A percentile compares a stretch with the other conserved stretches of the same genome.
Conservation (phyloP, 768 basidiomycete species). For the Pleurotus giganteus region DNA sequence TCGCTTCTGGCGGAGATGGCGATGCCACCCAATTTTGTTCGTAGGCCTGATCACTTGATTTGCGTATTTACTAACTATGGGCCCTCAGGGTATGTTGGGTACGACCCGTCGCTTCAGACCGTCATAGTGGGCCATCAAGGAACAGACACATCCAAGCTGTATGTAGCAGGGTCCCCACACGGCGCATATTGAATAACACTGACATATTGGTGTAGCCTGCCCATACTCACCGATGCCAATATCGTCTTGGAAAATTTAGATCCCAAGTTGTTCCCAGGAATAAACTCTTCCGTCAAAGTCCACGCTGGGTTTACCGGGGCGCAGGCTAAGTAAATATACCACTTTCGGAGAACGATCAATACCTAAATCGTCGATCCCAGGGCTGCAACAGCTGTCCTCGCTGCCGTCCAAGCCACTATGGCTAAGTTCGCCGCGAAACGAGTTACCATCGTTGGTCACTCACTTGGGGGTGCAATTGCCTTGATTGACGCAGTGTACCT, state of each 20-base stretch:
- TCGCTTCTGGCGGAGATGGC: slow-evolving; percentile 51
- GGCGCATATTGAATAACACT: background rate
- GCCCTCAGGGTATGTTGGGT: slow-evolving; percentile 26
- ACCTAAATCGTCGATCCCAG: slow-evolving; percentile 18
- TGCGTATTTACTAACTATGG: too few species aligned
- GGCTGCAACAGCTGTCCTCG: slow-evolving; percentile 37
- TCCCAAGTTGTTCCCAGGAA: slow-evolving; percentile 42
- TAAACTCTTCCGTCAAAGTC: slow-evolving; percentile 36
- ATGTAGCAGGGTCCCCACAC: slow-evolving; percentile 5
- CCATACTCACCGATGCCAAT: slow-evolving; percentile 37
- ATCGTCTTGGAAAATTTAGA: slow-evolving; percentile 29
- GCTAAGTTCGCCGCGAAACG: slow-evolving; percentile 28
- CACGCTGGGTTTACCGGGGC: slow-evolving; percentile 44
- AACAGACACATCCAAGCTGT: slow-evolving; percentile 37
- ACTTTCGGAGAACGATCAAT: background rate
- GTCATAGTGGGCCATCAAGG: slow-evolving; percentile 46
- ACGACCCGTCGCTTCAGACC: slow-evolving; percentile 26
- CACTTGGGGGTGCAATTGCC: slow-evolving; percentile 53
- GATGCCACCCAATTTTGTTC: slow-evolving; percentile 36
- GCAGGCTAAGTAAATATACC: slow-evolving; percentile 32
- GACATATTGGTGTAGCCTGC: slow-evolving; percentile 23
- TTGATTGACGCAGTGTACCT: slow-evolving; percentile 58
- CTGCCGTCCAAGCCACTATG: slow-evolving; percentile 38
- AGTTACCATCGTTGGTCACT: slow-evolving; percentile 47
- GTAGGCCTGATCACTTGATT: background rate